These are phyloP conservation scores for Samsoniella hepiali DNA, from an alignment of 2,329 filamentous ascomycete species.

Conservation along the genomic window DNA sequence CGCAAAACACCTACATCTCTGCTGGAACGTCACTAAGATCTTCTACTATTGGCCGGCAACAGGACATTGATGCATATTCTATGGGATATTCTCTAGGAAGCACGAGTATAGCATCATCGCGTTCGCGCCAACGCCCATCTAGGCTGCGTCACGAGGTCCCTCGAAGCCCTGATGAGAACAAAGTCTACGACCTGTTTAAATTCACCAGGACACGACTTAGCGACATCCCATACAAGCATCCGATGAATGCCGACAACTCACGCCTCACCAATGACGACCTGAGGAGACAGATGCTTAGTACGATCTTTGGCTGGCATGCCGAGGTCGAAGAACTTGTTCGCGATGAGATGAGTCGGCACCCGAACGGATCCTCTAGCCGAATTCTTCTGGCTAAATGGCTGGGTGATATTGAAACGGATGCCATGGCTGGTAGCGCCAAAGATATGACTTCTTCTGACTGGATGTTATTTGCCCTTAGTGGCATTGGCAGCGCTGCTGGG, in stretches of 20 bases:
- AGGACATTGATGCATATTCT: slow-evolving; percentile 54
- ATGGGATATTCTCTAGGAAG: slow-evolving; percentile 38
- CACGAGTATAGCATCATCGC: slow-evolving; percentile 46
- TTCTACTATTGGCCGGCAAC: slow-evolving; percentile 29
- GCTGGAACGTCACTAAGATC: slow-evolving; percentile 51
- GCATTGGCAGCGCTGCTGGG: slow-evolving; percentile 71
- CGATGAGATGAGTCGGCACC: slow-evolving; percentile 78
- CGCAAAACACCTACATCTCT: slow-evolving; percentile 67
- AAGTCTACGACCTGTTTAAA: slow-evolving; percentile 77
- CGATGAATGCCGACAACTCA: slow-evolving; percentile 54
- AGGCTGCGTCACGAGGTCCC: slow-evolving; percentile 77
- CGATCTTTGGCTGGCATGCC: slow-evolving; percentile 92
- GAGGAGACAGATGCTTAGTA: slow-evolving; percentile 83
- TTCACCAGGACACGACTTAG: slow-evolving; percentile 76
- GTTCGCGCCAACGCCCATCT: slow-evolving; percentile 54
- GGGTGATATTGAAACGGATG: slow-evolving; percentile 76
- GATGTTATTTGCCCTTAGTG: slow-evolving; percentile 91
- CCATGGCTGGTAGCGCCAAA: slow-evolving; percentile 75
- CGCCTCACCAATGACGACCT: slow-evolving; percentile 74
- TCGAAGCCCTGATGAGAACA: slow-evolving; percentile 65
- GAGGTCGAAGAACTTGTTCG: slow-evolving; percentile 77
- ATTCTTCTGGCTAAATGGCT: slow-evolving; percentile 92
- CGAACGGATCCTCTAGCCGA: slow-evolving; percentile 68
- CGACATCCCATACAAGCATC: slow-evolving; percentile 77
- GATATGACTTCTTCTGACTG: slow-evolving; percentile 93